These are phyloP conservation scores for Suhomyces kunorum DNA, from an alignment of 1,139 yeast genomes.

Conservation along the genomic window DNA sequence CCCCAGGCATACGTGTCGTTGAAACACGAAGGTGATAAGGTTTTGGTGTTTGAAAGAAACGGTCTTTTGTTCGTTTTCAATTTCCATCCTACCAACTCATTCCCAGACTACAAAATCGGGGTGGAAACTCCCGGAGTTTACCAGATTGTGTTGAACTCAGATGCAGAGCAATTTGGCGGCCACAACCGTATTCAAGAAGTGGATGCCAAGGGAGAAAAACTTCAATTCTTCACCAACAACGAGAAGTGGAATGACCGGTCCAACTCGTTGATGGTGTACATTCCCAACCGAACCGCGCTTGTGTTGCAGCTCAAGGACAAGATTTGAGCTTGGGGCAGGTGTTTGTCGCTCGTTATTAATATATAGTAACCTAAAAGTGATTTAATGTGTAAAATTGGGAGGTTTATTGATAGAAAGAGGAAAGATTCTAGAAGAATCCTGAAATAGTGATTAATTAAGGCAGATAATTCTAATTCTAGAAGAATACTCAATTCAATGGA, in stretches of 20 bases:
- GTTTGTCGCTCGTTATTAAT: too few species aligned
- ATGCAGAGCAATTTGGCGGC: constrained; percentile 74
- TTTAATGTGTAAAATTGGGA: too few species aligned
- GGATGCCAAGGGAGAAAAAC: constrained; percentile 38
- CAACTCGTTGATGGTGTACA: constrained; percentile 77
- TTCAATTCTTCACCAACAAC: constrained; percentile 65
- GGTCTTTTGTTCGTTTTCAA: constrained; percentile 84
- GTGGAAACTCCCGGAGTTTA: constrained; percentile 79
- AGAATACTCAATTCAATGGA: too few species aligned
- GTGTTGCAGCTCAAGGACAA: constrained; percentile 43
- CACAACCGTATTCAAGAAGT: constrained; percentile 67
- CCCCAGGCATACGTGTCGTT: constrained; percentile 85
- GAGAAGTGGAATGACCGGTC: constrained; percentile 78
- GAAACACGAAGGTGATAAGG: constrained; percentile 86
- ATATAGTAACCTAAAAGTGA: too few species aligned
- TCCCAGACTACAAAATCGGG: constrained; percentile 85
- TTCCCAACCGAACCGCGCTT: constrained; percentile 80
- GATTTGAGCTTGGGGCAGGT: constrained; percentile 3
- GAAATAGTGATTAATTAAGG: too few species aligned
- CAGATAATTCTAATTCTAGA: too few species aligned
- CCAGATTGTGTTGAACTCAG: constrained; percentile 73
- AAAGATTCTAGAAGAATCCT: too few species aligned
- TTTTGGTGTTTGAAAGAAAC: constrained; percentile 84
- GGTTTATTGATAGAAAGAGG: too few species aligned
- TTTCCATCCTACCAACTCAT: constrained; percentile 83